These are phyloP conservation scores for Agaricus sinodeliciosus DNA, from an alignment of 768 basidiomycete genomes.

Conservation along the genomic window DNA sequence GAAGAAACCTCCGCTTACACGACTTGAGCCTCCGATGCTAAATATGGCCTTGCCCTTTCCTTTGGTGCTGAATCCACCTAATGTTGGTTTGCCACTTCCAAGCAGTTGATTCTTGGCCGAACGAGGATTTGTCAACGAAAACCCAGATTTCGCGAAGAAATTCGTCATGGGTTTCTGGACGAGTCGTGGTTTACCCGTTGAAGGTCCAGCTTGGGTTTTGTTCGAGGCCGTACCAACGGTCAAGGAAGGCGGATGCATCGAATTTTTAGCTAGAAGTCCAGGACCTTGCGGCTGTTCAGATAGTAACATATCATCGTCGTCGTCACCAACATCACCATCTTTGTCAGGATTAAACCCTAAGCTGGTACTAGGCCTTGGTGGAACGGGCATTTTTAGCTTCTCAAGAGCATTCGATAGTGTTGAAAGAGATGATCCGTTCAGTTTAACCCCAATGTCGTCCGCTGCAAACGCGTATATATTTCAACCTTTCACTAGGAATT, in stretches of 20 bases:
- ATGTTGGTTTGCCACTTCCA: not conserved
- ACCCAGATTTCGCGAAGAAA: constrained; percentile 15
- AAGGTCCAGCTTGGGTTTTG: constrained; percentile 7
- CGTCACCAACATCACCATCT: constrained; percentile 18
- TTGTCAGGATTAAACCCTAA: constrained; percentile 52
- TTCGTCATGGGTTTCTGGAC: constrained; percentile 23
- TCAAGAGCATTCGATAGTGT: constrained; percentile 64
- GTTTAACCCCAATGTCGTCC: constrained; percentile 16
- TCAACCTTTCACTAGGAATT: not conserved
- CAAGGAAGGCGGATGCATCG: constrained; percentile 15
- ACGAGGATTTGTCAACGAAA: not conserved
- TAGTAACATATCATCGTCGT: constrained; percentile 17
- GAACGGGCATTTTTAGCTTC: constrained; percentile 61
- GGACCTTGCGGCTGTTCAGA: constrained; percentile 11
- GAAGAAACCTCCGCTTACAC: constrained; percentile 9
- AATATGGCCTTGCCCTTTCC: constrained; percentile 19
- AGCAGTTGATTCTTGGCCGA: constrained; percentile 3
- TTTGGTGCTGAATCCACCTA: constrained; percentile 10
- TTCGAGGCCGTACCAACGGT: constrained; percentile 16
- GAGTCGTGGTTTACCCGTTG: constrained; percentile 14
- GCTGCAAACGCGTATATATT: constrained; percentile 13
- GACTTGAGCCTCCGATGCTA: constrained; percentile 21
- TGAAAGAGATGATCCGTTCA: constrained; percentile 42
- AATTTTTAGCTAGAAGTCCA: constrained; percentile 17
- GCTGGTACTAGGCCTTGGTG: constrained; percentile 61